phyloP scores from a whole-genome alignment of 805 yeast species.

The Starmerella potacharoeniae region DNA sequence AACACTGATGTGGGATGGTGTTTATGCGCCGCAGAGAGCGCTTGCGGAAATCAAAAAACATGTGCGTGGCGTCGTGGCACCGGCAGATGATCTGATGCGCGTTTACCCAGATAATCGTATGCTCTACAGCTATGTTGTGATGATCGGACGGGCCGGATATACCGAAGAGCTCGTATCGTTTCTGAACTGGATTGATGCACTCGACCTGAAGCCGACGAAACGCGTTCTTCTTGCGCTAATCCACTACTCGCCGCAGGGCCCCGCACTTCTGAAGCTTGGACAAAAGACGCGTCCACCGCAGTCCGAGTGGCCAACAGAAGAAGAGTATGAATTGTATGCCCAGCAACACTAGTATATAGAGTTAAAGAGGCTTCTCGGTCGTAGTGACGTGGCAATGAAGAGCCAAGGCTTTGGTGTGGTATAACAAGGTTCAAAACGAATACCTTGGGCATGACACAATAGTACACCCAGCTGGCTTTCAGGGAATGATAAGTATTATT shows the following conservation, averaged over 20 bases:
- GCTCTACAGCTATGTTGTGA: conserved; percentile 43
- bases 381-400: too few relatives aligned
- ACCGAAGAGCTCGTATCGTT: conserved; percentile 40
- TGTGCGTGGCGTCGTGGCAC: conserved; percentile 32
- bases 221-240: conserved; percentile 35
- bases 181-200: conserved; percentile 43
- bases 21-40: conserved; percentile 50
- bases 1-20: conserved; percentile 37
- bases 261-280: conserved; percentile 23
- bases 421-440: too few relatives aligned
- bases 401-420: too few relatives aligned
- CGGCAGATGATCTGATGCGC: conserved; percentile 24
- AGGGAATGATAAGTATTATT: too few relatives aligned
- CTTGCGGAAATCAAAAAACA: conserved; percentile 42
- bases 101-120: conserved; percentile 38
- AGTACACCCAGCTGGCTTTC: too few relatives aligned
- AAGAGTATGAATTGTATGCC: conserved; percentile 21
- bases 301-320: conserved; percentile 25
- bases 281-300: conserved; percentile 18
- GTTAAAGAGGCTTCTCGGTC: too few relatives aligned
- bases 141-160: conserved; percentile 40
- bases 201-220: conserved; percentile 35
- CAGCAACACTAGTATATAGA: background rate
- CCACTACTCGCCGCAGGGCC: conserved; percentile 25
- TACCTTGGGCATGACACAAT: too few relatives aligned